These are phyloP conservation scores for Aciculoconidium aculeatum DNA, from an alignment of 805 yeast species.

Conservation along the genomic window DNA sequence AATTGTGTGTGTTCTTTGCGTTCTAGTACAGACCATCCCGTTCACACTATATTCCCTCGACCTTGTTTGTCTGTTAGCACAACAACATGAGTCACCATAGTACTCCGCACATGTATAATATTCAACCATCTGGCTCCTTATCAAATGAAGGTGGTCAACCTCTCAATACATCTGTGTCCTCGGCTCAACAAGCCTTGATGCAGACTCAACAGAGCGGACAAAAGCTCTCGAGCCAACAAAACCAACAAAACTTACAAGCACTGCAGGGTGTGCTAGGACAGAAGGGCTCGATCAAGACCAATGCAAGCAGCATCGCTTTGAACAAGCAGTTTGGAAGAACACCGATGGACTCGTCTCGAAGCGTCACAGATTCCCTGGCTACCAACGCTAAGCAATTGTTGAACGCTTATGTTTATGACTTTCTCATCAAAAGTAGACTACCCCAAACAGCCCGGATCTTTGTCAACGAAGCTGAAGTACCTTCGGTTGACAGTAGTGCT, in stretches of 20 bases:
- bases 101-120: slow-evolving; percentile 30
- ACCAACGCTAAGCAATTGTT: slow-evolving; percentile 52
- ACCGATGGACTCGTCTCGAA: slow-evolving; percentile 19
- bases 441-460: slow-evolving; percentile 70
- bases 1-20: too few relatives aligned
- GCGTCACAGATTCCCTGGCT: slow-evolving; percentile 40
- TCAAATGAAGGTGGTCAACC: too few relatives aligned
- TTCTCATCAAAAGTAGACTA: slow-evolving; percentile 66
- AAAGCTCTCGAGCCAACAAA: too few relatives aligned
- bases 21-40: too few relatives aligned
- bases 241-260: too few relatives aligned
- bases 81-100: slow-evolving; percentile 29
- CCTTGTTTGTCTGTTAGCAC: neutral
- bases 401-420: slow-evolving; percentile 85
- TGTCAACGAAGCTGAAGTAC: slow-evolving; percentile 70
- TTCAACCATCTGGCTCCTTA: slow-evolving; percentile 24
- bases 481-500: slow-evolving; percentile 16
- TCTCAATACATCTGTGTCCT: too few relatives aligned
- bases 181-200: too few relatives aligned
- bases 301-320: slow-evolving; percentile 1
- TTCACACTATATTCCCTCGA: too few relatives aligned
- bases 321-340: slow-evolving; percentile 14
- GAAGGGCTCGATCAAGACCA: slow-evolving; percentile 3
- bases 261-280: neutral
- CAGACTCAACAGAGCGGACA: too few relatives aligned